A percentile compares a stretch with the other conserved stretches of the same genome.
phyloP scores from a whole-genome alignment of 306 rosid species.

The Notholithocarpus densiflorus region DNA sequence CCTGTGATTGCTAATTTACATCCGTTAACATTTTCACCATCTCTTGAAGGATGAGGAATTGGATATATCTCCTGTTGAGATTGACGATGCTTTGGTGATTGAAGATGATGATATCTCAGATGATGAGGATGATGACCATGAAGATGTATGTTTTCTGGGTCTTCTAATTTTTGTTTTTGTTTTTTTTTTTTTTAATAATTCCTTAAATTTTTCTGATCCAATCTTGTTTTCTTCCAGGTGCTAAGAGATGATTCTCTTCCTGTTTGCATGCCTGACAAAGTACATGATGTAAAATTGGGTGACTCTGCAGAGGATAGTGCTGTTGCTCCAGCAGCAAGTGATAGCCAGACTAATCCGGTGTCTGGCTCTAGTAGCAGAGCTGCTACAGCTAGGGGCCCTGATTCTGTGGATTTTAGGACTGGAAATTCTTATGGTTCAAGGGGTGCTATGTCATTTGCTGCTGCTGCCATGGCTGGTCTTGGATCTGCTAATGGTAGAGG shows the following conservation, averaged over 20 bases:
- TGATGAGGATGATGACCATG: constrained; percentile 95
- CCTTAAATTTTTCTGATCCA: background rate
- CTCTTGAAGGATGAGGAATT: constrained; percentile 77
- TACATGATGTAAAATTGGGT: constrained; percentile 94
- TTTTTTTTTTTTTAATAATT: background rate
- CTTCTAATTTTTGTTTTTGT: background rate
- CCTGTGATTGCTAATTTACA: background rate
- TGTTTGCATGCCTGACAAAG: constrained; percentile 88
- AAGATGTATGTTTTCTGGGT: constrained; percentile 59
- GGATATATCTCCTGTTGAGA: constrained; percentile 84
- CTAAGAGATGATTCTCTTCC: constrained; percentile 93
- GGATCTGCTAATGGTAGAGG: constrained; percentile 85
- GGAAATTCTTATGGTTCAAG: constrained; percentile 69
- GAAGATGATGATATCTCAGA: constrained; percentile 98
- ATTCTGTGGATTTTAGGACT: constrained; percentile 69
- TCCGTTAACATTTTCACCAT: background rate
- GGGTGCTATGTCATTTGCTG: constrained; percentile 98
- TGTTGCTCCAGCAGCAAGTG: constrained; percentile 63
- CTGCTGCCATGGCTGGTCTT: constrained; percentile 99
- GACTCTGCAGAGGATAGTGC: constrained; percentile 71
- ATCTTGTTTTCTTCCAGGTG: constrained; percentile 45
- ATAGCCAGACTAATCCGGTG: constrained; percentile 66
- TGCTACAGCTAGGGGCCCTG: constrained; percentile 65
- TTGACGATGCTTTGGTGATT: constrained; percentile 90
- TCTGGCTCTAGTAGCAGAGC: constrained; percentile 93